Evolutionary conservation across 2,329 filamentous ascomycete species (phyloP), one percentile per base, ranked within the genome.

Genomic region (Alternaria ethzedia): DNA sequence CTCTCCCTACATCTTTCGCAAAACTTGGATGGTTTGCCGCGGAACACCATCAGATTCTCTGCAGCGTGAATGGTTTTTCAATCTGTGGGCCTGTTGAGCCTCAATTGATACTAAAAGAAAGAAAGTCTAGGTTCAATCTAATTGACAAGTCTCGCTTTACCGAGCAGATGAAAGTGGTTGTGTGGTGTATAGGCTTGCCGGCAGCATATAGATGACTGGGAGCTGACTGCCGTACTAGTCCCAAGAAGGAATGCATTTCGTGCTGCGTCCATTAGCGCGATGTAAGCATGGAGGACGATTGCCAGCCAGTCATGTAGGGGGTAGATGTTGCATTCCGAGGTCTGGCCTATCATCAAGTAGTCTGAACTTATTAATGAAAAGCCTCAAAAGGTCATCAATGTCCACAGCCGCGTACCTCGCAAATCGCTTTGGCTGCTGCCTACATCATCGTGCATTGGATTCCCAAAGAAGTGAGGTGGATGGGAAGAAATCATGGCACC

Each of bases 21-120:
- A 17, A 67, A 66, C 45, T 72, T 72, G 3, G 70, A 71, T 11
- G 64, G 68, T 28, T 63, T 70, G 11, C 70, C 70, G 15, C 70
- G 67, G 44, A 65, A 67, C 8, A 65, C 62, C 65, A 67, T 67
- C 54, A 25, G 52, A 51, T 51, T 5, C 11, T 32, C 20, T 15
- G 20, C 47, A 21, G 47, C 17, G 11, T 17, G 11, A 26, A 11
- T 7, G n/a, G 26, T 3, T 32, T 26, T 30, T 12, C 20, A 20
- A 25, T 4, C 13, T 30, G 17, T 51, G 12, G 30, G 8, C n/a
- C n/a, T 28, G 23, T 17, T n/a, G 17, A 32, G 28, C 11, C 28
- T 21, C 1, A 44, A 26, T 26, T 10, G 30, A 36, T 58, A 51
- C 21, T 17, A 44, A 17, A 30, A 26, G 17, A 15, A 25, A 26